Percentiles rank a stretch among this genome's conserved stretches.
Evolutionary conservation across 352 stramenopile genomes (phyloP).

Genomic region (Phytophthora cryptogea): DNA sequence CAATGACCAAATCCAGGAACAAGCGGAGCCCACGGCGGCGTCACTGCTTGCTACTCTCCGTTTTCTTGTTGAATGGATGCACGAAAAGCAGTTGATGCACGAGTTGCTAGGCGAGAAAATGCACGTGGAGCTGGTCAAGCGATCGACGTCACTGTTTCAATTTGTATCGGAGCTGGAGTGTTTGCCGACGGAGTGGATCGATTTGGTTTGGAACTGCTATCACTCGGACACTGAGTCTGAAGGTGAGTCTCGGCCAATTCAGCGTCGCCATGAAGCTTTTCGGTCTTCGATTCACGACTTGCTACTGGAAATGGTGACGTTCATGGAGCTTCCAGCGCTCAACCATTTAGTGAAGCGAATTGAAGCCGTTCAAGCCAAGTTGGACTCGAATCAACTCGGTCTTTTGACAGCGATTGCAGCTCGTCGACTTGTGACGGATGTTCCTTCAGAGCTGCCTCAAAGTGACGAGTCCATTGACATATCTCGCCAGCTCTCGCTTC

Average conservation of each 20-base stretch:
- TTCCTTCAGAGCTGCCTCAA: constrained; percentile 2
- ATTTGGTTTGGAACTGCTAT: constrained; percentile 63
- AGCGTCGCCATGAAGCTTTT: constrained; percentile 55
- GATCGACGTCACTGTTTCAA: constrained; percentile 60
- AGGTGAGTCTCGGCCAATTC: constrained; percentile 10
- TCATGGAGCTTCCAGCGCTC: constrained; percentile 47
- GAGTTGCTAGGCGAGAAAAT: constrained; percentile 68
- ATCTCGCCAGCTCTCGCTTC: constrained; percentile 21
- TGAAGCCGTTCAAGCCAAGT: constrained; percentile 12
- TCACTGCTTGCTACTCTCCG: constrained; percentile 31
- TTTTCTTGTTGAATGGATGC: constrained; percentile 56
- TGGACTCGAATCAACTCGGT: constrained; percentile 40
- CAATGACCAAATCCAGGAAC: constrained; percentile 42
- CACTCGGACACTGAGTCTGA: constrained; percentile 15
- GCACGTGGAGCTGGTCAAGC: constrained; percentile 73
- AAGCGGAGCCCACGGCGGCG: constrained; percentile 30
- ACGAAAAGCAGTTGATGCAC: constrained; percentile 47
- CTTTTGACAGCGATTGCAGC: constrained; percentile 41
- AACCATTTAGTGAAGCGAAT: constrained; percentile 36
- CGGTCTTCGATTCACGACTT: constrained; percentile 47
- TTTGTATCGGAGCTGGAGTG: constrained; percentile 48
- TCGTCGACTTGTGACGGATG: constrained; percentile 19
- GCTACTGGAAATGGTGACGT: constrained; percentile 58
- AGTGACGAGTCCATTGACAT: background rate
- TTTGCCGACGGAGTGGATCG: constrained; percentile 44